These are phyloP conservation scores for Peronospora farinosa DNA, from an alignment of 352 stramenopile species.

Conservation along the genomic window DNA sequence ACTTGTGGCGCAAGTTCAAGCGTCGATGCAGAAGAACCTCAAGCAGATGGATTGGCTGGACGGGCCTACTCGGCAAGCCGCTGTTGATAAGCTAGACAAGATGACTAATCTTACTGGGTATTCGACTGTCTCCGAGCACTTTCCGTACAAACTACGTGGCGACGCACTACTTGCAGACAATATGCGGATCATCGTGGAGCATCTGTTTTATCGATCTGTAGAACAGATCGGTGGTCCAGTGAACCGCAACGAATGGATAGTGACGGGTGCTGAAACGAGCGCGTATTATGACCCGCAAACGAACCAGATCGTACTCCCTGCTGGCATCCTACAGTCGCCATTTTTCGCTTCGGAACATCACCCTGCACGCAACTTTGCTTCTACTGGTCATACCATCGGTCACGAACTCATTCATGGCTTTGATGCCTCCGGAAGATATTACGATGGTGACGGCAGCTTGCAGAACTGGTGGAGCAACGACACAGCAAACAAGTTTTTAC, in stretches of 20 bases:
- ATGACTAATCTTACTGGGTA: slow-evolving; percentile 71
- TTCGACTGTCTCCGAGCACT: slow-evolving; percentile 36
- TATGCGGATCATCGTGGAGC: slow-evolving; percentile 36
- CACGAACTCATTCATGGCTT: slow-evolving; percentile 96
- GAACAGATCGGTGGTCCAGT: slow-evolving; percentile 37
- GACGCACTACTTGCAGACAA: slow-evolving; percentile 43
- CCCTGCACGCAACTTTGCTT: slow-evolving; percentile 89
- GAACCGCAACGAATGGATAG: slow-evolving; percentile 76
- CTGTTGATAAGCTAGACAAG: slow-evolving; percentile 84
- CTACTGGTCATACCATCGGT: slow-evolving; percentile 90
- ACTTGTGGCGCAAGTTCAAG: slow-evolving; percentile 84
- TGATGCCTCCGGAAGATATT: slow-evolving; percentile 89
- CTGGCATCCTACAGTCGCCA: slow-evolving; percentile 91
- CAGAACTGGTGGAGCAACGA: slow-evolving; percentile 89
- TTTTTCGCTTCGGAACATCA: slow-evolving; percentile 87
- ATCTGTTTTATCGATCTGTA: slow-evolving; percentile 43
- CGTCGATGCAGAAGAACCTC: slow-evolving; percentile 68
- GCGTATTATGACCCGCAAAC: slow-evolving; percentile 68
- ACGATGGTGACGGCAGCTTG: slow-evolving; percentile 85
- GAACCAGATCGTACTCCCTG: slow-evolving; percentile 94
- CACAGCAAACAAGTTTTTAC: slow-evolving; percentile 70
- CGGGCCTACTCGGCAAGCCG: slow-evolving; percentile 62
- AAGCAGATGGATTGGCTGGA: slow-evolving; percentile 88
- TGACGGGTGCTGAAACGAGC: slow-evolving; percentile 91
- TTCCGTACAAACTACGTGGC: slow-evolving; percentile 44